phyloP scores from a whole-genome alignment of 805 yeast genomes.

The Candida caryicola region DNA sequence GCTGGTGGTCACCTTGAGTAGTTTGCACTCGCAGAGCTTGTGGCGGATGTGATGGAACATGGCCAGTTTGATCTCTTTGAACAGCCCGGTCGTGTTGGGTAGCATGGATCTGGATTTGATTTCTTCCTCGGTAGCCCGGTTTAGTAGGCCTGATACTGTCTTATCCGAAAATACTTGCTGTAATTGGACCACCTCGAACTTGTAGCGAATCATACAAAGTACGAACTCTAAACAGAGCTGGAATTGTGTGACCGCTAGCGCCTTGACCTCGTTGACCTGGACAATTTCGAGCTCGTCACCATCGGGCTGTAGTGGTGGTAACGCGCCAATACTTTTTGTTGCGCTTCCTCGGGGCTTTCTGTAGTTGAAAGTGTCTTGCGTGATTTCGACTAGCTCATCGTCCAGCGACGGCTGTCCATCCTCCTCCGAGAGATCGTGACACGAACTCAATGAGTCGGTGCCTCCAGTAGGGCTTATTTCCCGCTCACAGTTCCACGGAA shows the following conservation, averaged over 20 bases:
- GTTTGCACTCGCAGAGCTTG: constrained; percentile 13
- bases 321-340: too few species aligned
- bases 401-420: too few species aligned
- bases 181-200: constrained; percentile 17
- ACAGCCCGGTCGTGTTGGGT: constrained; percentile 1
- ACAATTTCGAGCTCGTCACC: constrained; percentile 11
- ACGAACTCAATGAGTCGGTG: too few species aligned
- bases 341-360: too few species aligned
- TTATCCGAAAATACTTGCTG: constrained; percentile 20
- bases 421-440: too few species aligned
- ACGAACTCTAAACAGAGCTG: constrained; percentile 23
- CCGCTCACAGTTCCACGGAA: constrained; percentile 24
- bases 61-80: constrained; percentile 2
- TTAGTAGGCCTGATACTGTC: constrained; percentile 15
- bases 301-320: too few species aligned
- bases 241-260: constrained; percentile 19
- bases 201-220: constrained; percentile 15
- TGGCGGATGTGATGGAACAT: constrained; percentile 29
- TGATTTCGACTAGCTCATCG: too few species aligned
- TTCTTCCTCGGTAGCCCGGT: neutral
- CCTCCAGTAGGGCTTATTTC: too few species aligned
- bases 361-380: too few species aligned
- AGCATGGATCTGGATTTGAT: neutral
- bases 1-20: constrained; percentile 23
- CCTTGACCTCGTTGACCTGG: constrained; percentile 12